Conservation (phyloP, 768 basidiomycete genomes). For the Mycena epipterygia region DNA sequence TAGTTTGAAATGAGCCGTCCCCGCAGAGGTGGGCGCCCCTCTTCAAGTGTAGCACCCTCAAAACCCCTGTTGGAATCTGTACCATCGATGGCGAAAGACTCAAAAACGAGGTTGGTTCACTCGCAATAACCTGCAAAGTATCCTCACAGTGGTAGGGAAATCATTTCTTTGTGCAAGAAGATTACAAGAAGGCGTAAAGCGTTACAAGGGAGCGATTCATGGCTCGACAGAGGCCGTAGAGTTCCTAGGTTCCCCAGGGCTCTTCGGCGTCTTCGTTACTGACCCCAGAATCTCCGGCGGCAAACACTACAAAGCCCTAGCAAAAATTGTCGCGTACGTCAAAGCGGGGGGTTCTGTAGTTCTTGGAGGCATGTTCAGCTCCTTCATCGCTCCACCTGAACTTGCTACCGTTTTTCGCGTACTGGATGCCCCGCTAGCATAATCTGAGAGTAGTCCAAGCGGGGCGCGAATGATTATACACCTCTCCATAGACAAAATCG, state of each 20-base stretch:
- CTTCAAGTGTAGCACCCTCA: background rate
- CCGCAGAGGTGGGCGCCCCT: background rate
- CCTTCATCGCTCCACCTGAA: background rate
- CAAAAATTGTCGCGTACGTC: background rate
- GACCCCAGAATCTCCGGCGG: background rate
- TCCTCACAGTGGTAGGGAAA: background rate
- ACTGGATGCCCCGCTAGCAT: background rate
- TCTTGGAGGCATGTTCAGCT: background rate
- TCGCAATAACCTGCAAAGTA: background rate
- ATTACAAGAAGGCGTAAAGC: background rate
- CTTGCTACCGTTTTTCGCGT: background rate
- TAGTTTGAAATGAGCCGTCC: background rate
- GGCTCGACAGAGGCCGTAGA: background rate
- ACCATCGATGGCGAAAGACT: background rate
- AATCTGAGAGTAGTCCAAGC: background rate
- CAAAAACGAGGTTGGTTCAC: background rate
- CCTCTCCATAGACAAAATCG: background rate
- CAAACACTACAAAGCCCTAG: background rate
- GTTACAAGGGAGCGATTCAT: background rate
- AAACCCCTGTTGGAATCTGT: background rate
- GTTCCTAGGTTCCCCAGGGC: background rate
- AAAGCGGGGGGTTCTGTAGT: background rate
- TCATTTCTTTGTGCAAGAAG: background rate
- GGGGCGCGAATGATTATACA: background rate
- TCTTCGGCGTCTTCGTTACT: background rate